Base-by-base conservation (phyloP, 1,284 basidiomycete species). In the Crocinoboletus sp. region DNA sequence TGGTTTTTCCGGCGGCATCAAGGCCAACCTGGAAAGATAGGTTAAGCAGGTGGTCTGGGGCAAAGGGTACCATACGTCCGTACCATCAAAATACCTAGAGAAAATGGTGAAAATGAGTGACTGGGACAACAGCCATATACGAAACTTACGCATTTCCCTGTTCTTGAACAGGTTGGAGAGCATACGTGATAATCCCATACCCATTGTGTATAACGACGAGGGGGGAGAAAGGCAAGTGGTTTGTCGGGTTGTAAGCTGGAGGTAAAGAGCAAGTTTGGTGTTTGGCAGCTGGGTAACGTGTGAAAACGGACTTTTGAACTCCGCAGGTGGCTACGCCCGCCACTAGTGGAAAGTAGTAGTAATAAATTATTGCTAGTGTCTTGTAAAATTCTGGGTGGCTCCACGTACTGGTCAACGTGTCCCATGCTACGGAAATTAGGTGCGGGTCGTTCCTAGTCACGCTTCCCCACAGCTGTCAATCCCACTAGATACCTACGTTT, bases 1-100 rank as follows among this genome's bases (percentile, higher is more conserved):
- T 97, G 53, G 92, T 95, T 74, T 95, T 94, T 74, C 94, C 94
- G 58, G 94, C 94, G 59, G 94, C 94, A 67, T 97, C 94, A 59
- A 99, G 88, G 68, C 93, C 92, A 63, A 99, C 86, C 85, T 88
- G 57, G n/a, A 43, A 23, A 40, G 12, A 39, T 23, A 15, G 25
- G 31, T 52, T 13, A 45, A 40, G 36, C 24, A 46, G 19, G 16
- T 30, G 20, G 38, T 42, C 25, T 35, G 35, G 33, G 43, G 51
- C 40, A 52, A 42, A 51, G 50, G 46, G 46, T 35, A 42, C 12
- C 28, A 28, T 13, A 11, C 19, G 13, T 23, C 31, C 28, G 48
- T 62, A 85, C 83, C 83, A 86, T 86, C 70, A 86, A 69, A 73
- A 86, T 84, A 63, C 84, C 83, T 86, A 60, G 55, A 59, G 51